phyloP scores from a whole-genome alignment of 2,329 filamentous ascomycete species.

The Colletotrichum sp. region DNA sequence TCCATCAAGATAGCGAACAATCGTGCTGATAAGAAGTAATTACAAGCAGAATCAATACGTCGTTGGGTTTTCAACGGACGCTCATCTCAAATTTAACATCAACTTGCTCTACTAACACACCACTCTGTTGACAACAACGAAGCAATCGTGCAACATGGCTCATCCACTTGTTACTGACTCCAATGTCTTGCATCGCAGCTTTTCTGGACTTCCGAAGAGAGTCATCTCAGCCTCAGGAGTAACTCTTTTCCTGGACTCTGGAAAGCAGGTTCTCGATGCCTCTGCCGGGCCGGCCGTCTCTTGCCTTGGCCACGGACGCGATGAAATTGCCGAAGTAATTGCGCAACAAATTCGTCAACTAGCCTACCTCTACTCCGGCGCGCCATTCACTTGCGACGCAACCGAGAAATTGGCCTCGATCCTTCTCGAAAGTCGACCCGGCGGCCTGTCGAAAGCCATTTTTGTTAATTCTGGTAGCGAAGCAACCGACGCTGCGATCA shows the following conservation, averaged over 20 bases:
- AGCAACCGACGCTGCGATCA: conserved; percentile 48
- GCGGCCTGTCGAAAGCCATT: conserved; percentile 15
- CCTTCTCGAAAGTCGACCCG: neutral
- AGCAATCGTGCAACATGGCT: neutral
- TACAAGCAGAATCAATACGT: neutral
- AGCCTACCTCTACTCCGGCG: conserved; percentile 17
- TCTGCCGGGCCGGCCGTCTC: conserved; percentile 8
- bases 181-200: conserved; percentile 6
- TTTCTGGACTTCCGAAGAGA: neutral
- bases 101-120: neutral
- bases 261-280: neutral
- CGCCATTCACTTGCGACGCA: neutral
- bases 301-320: neutral
- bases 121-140: neutral
- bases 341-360: neutral
- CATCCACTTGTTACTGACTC: conserved; percentile 4
- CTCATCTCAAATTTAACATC: neutral
- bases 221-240: neutral
- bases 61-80: neutral
- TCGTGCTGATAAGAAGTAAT: neutral
- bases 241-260: neutral
- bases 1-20: neutral
- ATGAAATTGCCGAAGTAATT: neutral
- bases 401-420: conserved; percentile 6
- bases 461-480: conserved; percentile 24